Evolutionary conservation across 169 alveolate genomes (phyloP).

Genomic region (Plasmodium malariae): DNA sequence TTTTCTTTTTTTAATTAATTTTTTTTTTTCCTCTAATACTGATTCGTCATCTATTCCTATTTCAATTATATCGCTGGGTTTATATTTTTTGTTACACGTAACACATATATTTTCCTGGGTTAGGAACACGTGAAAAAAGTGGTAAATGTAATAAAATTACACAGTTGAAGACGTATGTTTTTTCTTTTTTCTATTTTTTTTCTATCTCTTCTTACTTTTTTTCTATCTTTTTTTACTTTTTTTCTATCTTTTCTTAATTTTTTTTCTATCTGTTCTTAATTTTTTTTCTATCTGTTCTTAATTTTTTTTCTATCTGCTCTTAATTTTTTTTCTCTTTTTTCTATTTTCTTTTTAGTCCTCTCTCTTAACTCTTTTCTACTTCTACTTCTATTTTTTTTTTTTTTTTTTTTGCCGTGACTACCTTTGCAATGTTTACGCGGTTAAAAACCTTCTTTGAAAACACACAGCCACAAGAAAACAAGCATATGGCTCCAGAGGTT

Average conservation of each 20-base stretch:
- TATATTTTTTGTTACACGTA: conserved; percentile 29
- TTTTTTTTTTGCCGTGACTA: background rate
- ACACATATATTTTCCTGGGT: conserved; percentile 45
- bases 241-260: background rate
- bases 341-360: too few relatives aligned
- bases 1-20: conserved; percentile 12
- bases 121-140: background rate
- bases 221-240: background rate
- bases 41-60: conserved; percentile 49
- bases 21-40: conserved; percentile 26
- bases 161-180: background rate
- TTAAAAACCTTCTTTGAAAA: conserved; percentile 68
- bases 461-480: conserved; percentile 69
- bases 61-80: conserved; percentile 49
- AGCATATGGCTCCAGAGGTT: conserved; percentile 51
- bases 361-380: too few relatives aligned
- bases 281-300: too few relatives aligned
- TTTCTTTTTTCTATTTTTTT: background rate
- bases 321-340: background rate
- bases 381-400: background rate
- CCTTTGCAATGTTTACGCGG: conserved; percentile 17
- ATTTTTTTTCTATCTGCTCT: too few relatives aligned
- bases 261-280: too few relatives aligned
- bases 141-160: background rate
- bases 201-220: background rate